A percentile compares a stretch with the other conserved stretches of the same genome.
phyloP scores from a whole-genome alignment of 768 basidiomycete species.

The Suillus plorans region DNA sequence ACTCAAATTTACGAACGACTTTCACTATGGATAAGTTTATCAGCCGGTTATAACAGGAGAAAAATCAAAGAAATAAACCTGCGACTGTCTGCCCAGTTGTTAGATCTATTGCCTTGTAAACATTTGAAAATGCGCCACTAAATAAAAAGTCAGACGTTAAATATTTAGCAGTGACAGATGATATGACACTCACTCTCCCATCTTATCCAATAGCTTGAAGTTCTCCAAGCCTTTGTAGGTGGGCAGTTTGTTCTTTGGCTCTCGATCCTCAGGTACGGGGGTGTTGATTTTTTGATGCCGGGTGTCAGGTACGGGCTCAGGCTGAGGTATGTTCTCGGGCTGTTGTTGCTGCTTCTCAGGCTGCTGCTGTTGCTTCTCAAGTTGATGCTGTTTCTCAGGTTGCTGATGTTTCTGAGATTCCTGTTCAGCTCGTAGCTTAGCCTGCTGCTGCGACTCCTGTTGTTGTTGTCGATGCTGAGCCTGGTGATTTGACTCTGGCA shows the following conservation, averaged over 20 bases:
- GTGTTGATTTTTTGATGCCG: slow-evolving; percentile 49
- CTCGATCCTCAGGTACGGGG: slow-evolving; percentile 74
- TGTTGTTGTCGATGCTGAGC: slow-evolving; percentile 32
- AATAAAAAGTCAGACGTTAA: slow-evolving; percentile 20
- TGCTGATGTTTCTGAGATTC: slow-evolving; percentile 21
- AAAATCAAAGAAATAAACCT: slow-evolving; percentile 45
- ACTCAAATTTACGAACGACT: slow-evolving; percentile 90
- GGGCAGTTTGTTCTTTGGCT: slow-evolving; percentile 79
- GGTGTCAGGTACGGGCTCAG: slow-evolving; percentile 21
- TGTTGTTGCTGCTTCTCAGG: slow-evolving; percentile 14
- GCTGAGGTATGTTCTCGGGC: slow-evolving; percentile 8
- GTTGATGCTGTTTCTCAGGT: slow-evolving; percentile 17
- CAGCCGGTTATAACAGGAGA: background rate
- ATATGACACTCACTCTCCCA: slow-evolving; percentile 80
- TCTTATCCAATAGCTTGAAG: slow-evolving; percentile 76
- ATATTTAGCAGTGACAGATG: slow-evolving; percentile 1
- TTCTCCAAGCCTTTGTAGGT: slow-evolving; percentile 80
- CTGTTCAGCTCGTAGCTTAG: slow-evolving; percentile 29
- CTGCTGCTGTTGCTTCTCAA: slow-evolving; percentile 18
- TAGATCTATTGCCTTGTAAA: slow-evolving; percentile 87
- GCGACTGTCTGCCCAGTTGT: slow-evolving; percentile 78
- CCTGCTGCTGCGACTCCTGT: slow-evolving; percentile 33
- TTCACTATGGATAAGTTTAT: slow-evolving; percentile 58
- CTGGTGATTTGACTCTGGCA: slow-evolving; percentile 21
- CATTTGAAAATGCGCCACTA: slow-evolving; percentile 97